phyloP scores from a whole-genome alignment of 352 stramenopile species.

The Peronosclerospora sorghi region DNA sequence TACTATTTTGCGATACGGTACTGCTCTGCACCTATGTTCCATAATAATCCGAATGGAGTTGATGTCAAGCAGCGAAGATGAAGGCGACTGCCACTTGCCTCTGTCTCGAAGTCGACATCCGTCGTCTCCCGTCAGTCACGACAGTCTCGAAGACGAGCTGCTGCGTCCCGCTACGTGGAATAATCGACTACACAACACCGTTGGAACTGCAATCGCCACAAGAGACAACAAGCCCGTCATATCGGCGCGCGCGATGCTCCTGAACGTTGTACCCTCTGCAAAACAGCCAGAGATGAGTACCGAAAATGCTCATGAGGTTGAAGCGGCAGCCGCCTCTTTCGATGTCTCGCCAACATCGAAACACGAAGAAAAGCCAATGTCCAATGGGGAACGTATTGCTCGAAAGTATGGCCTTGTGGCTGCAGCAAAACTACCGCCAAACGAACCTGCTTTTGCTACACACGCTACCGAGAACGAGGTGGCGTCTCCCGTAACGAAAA shows the following conservation, averaged over 20 bases:
- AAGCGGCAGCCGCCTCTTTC: slow-evolving; percentile 9
- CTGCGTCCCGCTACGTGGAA: background rate
- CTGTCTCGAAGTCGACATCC: background rate
- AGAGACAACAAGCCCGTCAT: slow-evolving; percentile 37
- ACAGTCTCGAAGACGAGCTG: slow-evolving; percentile 12
- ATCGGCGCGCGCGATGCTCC: slow-evolving; percentile 45
- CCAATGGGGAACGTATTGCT: slow-evolving; percentile 40
- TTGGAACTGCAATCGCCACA: background rate
- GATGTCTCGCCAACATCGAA: slow-evolving; percentile 4
- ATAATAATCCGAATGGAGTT: slow-evolving; percentile 28
- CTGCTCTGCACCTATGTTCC: background rate
- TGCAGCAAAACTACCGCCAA: slow-evolving; percentile 5
- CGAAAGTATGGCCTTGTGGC: slow-evolving; percentile 44
- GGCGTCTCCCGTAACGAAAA: background rate
- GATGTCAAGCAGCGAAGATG: slow-evolving; percentile 54
- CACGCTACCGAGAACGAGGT: slow-evolving; percentile 1
- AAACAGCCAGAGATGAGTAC: slow-evolving; percentile 5
- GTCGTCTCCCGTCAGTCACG: slow-evolving; percentile 1
- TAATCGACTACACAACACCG: background rate
- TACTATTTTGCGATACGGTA: too few relatives aligned
- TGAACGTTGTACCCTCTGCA: slow-evolving; percentile 44
- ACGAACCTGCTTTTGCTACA: slow-evolving; percentile 1
- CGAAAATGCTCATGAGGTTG: slow-evolving; percentile 5
- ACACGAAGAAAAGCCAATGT: slow-evolving; percentile 16
- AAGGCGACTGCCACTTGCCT: slow-evolving; percentile 7